Percentiles rank a stretch among this genome's conserved stretches.
These are phyloP conservation scores for Diaporthe citriasiana DNA, from an alignment of 2,329 filamentous ascomycete species.

Conservation along the genomic window DNA sequence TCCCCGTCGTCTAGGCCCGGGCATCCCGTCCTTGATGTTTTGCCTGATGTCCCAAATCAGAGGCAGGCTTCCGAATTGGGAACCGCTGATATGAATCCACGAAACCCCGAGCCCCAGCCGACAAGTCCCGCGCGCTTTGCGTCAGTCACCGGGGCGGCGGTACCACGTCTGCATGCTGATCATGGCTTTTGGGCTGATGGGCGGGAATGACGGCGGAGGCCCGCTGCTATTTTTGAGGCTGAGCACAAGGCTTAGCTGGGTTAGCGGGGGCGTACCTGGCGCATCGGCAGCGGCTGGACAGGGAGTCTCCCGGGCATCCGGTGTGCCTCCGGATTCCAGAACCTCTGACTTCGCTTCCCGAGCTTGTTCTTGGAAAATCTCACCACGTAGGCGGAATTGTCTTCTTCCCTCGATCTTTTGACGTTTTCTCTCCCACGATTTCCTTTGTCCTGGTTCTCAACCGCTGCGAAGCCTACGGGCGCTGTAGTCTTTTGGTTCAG, in stretches of 20 bases:
- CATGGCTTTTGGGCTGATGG: background rate
- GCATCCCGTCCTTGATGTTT: background rate
- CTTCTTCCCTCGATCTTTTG: background rate
- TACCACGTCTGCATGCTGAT: background rate
- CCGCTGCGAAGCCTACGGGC: conserved; percentile 9
- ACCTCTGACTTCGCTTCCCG: background rate
- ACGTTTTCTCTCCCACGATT: background rate
- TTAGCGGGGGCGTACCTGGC: conserved; percentile 5
- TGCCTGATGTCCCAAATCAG: conserved; percentile 2
- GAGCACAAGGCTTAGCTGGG: conserved; percentile 34
- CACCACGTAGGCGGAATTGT: conserved; percentile 1
- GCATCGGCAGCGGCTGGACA: background rate
- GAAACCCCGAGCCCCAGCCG: conserved; percentile 16
- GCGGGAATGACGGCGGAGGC: conserved; percentile 2
- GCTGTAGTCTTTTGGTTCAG: background rate
- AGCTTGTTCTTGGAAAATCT: background rate
- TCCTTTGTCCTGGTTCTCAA: background rate
- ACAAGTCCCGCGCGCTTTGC: background rate
- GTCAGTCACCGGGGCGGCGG: background rate
- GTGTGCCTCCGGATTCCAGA: background rate
- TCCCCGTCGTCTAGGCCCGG: background rate
- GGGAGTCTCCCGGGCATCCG: background rate
- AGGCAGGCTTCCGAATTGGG: background rate
- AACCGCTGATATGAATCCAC: background rate
- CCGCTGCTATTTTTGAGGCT: conserved; percentile 36